Evolutionary conservation across 2,329 filamentous ascomycete species (phyloP), one percentile per base, ranked within the genome.

Genomic region (Pezicula radicicola): DNA sequence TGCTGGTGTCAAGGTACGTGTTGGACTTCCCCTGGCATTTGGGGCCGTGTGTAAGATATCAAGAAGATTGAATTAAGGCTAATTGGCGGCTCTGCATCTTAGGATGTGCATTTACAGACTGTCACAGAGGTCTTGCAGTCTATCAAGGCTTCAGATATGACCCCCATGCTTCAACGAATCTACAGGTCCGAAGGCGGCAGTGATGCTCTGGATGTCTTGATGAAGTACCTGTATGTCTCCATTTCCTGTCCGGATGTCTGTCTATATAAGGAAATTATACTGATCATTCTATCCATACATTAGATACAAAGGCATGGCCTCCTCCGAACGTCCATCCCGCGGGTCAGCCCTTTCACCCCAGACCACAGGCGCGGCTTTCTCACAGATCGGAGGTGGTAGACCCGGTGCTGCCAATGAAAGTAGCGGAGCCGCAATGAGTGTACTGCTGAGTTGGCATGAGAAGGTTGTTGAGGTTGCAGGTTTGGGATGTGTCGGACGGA

Each of bases 391-490:
- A 16, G 71, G 75, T 16, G 71, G 70, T 12, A 72, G 83, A 49
- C 77, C 81, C 7, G 77, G 75, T 25, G 74, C 64, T 8, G 67
- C 75, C 36, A 81, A 76, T 66, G 83, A 87, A 66, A 88, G 89
- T 44, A 86, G 90, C 56, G 89, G 90, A 35, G 87, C 91, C 52
- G 88, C 87, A 49, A 97, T 97, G 94, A 97, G 94, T 68, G 94
- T 99, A 48, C 71, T 99, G 68, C 76, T 99, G 60, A 97, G 91
- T 73, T 99, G 94, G 94, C 94, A 99, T 69, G 94, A 99, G 78
- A 99, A 97, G 81, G 82, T 97, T 56, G 91, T 97, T 4, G 94
- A 99, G 66, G 85, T 97, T 65, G 90, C 91, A 36, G 94, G 94
- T 21, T 78, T 91, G 60, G 94, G 94, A 42, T 91, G 89, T 70